phyloP scores from a whole-genome alignment of 352 stramenopile species.

The Hyaloperonospora brassicae region DNA sequence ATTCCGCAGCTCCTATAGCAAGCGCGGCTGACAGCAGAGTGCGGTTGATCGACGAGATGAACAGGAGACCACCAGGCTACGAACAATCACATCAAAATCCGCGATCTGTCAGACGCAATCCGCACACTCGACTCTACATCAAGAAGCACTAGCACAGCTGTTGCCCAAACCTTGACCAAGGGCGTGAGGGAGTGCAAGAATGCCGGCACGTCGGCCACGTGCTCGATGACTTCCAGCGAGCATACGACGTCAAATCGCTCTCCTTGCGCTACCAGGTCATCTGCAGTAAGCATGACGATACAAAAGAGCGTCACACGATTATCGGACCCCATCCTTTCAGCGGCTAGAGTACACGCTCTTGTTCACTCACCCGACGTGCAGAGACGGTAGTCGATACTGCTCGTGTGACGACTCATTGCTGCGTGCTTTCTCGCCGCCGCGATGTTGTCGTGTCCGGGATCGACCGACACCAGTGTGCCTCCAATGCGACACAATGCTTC shows the following conservation, averaged over 20 bases:
- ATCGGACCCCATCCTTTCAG: neutral
- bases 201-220: slow-evolving; percentile 57
- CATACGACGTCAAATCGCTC: slow-evolving; percentile 82
- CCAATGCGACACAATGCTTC: slow-evolving; percentile 73
- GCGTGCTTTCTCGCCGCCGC: slow-evolving; percentile 61
- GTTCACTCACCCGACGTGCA: slow-evolving; percentile 54
- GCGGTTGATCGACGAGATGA: slow-evolving; percentile 83
- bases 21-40: slow-evolving; percentile 56
- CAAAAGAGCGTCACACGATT: slow-evolving; percentile 3
- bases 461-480: slow-evolving; percentile 60
- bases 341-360: neutral
- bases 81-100: neutral
- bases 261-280: slow-evolving; percentile 58
- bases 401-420: slow-evolving; percentile 38
- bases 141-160: neutral
- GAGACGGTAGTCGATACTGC: slow-evolving; percentile 71
- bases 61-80: slow-evolving; percentile 68
- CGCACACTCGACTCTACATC: neutral
- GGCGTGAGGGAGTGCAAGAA: slow-evolving; percentile 71
- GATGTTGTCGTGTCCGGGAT: slow-evolving; percentile 69
- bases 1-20: slow-evolving; percentile 69
- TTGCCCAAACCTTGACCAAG: slow-evolving; percentile 60
- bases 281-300: slow-evolving; percentile 21
- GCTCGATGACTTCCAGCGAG: slow-evolving; percentile 80
- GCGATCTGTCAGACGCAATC: too few relatives aligned